phyloP scores from a whole-genome alignment of 768 basidiomycete species.

The Russula sp. region DNA sequence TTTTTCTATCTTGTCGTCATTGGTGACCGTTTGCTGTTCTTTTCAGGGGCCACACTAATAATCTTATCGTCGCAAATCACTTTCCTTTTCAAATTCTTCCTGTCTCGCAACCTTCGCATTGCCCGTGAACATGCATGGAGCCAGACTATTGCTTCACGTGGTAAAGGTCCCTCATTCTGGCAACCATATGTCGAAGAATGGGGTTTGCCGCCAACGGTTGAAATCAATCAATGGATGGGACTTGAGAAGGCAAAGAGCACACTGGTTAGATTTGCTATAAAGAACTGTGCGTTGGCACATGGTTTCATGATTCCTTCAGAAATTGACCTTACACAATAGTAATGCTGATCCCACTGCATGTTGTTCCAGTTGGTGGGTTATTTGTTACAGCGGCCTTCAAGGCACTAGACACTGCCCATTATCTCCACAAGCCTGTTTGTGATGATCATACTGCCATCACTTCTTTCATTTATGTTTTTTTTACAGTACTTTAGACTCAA shows the following conservation, averaged over 20 bases:
- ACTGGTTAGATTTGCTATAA: slow-evolving; percentile 45
- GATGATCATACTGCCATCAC: neutral
- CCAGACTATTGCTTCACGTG: slow-evolving; percentile 79
- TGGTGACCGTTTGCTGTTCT: slow-evolving; percentile 4
- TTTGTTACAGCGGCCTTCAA: slow-evolving; percentile 61
- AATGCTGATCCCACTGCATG: slow-evolving; percentile 60
- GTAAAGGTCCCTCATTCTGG: slow-evolving; percentile 84
- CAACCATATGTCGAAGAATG: slow-evolving; percentile 79
- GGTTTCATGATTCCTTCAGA: slow-evolving; percentile 12
- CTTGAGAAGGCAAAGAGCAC: slow-evolving; percentile 40
- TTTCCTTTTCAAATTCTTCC: slow-evolving; percentile 74
- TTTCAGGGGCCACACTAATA: slow-evolving; percentile 67
- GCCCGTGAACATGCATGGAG: slow-evolving; percentile 76
- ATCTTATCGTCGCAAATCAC: slow-evolving; percentile 74
- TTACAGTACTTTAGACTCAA: slow-evolving; percentile 82
- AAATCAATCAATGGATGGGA: slow-evolving; percentile 37
- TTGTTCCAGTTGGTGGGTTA: slow-evolving; percentile 60
- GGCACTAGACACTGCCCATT: slow-evolving; percentile 61
- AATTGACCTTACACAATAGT: slow-evolving; percentile 39
- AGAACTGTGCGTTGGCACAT: slow-evolving; percentile 40
- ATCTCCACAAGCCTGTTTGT: slow-evolving; percentile 66
- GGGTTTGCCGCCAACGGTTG: slow-evolving; percentile 53
- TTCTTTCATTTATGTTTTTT: neutral
- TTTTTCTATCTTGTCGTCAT: slow-evolving; percentile 8
- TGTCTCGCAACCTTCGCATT: slow-evolving; percentile 77